These are phyloP conservation scores for Rugonectria rugulosa DNA, from an alignment of 2,329 filamentous ascomycete species.

Conservation along the genomic window DNA sequence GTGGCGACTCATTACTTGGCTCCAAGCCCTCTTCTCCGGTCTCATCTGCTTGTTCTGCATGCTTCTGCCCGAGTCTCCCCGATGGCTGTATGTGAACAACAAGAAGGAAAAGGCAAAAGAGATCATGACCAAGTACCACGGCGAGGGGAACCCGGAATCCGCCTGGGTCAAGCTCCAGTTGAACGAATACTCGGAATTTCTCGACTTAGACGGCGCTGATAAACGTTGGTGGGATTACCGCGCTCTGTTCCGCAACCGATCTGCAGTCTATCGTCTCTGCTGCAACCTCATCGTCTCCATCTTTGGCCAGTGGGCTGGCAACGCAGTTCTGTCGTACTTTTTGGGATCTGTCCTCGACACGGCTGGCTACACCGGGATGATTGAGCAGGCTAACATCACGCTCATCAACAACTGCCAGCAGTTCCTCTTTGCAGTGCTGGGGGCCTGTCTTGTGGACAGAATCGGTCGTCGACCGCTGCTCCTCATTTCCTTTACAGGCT, in stretches of 20 bases:
- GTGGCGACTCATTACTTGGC: constrained; percentile 53
- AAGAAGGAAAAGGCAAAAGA: constrained; percentile 45
- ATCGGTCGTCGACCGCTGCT: constrained; percentile 62
- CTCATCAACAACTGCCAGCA: constrained; percentile 60
- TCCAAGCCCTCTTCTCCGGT: constrained; percentile 53
- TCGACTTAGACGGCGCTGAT: constrained; percentile 53
- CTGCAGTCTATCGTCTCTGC: constrained; percentile 50
- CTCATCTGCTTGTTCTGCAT: constrained; percentile 46
- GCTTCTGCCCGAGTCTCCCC: constrained; percentile 52
- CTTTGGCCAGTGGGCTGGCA: constrained; percentile 57
- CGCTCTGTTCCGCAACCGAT: constrained; percentile 51
- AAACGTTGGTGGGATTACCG: constrained; percentile 59
- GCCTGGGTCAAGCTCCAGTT: constrained; percentile 56
- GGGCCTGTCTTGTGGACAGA: constrained; percentile 57
- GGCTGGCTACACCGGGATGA: constrained; percentile 53
- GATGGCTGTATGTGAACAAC: constrained; percentile 51
- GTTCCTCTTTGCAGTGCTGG: constrained; percentile 57
- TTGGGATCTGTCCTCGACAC: constrained; percentile 57
- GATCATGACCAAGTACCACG: constrained; percentile 52
- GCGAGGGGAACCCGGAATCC: constrained; percentile 52
- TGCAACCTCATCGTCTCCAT: constrained; percentile 48
- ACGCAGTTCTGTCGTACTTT: constrained; percentile 57
- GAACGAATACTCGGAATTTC: constrained; percentile 51
- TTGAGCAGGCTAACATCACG: constrained; percentile 56
- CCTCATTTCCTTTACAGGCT: constrained; percentile 56